A percentile compares a stretch with the other conserved stretches of the same genome.
Conservation (phyloP, 2,329 filamentous ascomycete genomes). For the Aspergillus texensis region DNA sequence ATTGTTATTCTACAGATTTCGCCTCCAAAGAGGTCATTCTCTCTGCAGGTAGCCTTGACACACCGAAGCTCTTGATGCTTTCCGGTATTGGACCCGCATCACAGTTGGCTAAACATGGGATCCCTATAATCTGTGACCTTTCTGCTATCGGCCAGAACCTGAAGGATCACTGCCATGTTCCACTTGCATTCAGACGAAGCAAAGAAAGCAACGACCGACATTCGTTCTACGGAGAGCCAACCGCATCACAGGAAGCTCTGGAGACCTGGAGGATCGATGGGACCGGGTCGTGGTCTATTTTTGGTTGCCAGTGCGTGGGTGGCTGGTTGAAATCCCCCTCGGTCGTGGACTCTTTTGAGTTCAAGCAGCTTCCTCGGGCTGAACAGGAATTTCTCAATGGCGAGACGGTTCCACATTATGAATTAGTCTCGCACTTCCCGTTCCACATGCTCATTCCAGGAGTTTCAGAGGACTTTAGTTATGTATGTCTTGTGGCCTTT, state of each 20-base stretch:
- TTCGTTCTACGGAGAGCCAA: constrained; percentile 49
- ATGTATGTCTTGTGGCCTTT: constrained; percentile 50
- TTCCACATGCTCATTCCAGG: constrained; percentile 46
- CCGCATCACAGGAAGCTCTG: constrained; percentile 49
- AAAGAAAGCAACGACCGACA: constrained; percentile 48
- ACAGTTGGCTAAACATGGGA: constrained; percentile 45
- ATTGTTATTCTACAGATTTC: constrained; percentile 19
- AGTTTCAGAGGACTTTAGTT: constrained; percentile 45
- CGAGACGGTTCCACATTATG: constrained; percentile 60
- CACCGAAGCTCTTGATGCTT: constrained; percentile 49
- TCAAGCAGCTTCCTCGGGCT: constrained; percentile 50
- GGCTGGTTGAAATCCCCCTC: constrained; percentile 48
- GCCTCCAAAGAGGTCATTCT: constrained; percentile 46
- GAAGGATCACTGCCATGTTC: constrained; percentile 44
- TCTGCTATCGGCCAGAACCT: constrained; percentile 50
- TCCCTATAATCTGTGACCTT: constrained; percentile 44
- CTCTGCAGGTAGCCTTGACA: constrained; percentile 41
- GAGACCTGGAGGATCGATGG: constrained; percentile 51
- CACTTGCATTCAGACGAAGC: constrained; percentile 41
- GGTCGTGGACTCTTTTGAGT: constrained; percentile 50
- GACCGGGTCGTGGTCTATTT: constrained; percentile 38
- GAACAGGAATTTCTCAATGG: constrained; percentile 50
- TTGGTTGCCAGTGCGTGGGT: constrained; percentile 30
- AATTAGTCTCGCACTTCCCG: constrained; percentile 54
- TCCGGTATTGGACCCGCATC: constrained; percentile 52